Evolutionary conservation across 2,329 filamentous ascomycete genomes (phyloP).

Genomic region (Clonostachys sp.): DNA sequence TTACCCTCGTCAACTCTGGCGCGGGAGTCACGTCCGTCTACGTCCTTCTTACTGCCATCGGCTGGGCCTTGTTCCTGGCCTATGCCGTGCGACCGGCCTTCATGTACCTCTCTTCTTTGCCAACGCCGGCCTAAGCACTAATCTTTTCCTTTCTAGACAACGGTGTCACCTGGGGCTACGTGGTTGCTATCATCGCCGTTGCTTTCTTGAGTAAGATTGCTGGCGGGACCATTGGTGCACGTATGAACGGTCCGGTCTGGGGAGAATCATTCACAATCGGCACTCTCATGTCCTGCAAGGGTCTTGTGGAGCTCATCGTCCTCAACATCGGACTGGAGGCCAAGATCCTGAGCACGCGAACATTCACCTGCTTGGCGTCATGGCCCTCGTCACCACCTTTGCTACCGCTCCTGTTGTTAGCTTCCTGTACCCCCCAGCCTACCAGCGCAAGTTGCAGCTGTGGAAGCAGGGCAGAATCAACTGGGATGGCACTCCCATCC

Average conservation of each 20-base stretch:
- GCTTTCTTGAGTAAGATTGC: slow-evolving; percentile 84
- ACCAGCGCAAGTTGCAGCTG: slow-evolving; percentile 44
- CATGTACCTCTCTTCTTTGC: slow-evolving; percentile 88
- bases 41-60: slow-evolving; percentile 72
- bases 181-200: slow-evolving; percentile 74
- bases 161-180: slow-evolving; percentile 85
- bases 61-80: slow-evolving; percentile 71
- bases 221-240: slow-evolving; percentile 76
- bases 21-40: slow-evolving; percentile 79
- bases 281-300: slow-evolving; percentile 85
- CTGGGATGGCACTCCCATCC: slow-evolving; percentile 54
- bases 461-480: slow-evolving; percentile 83
- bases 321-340: slow-evolving; percentile 78
- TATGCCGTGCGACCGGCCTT: slow-evolving; percentile 71
- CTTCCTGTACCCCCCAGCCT: slow-evolving; percentile 66
- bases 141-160: slow-evolving; percentile 76
- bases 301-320: slow-evolving; percentile 92
- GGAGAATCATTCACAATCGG: slow-evolving; percentile 86
- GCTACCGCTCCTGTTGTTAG: slow-evolving; percentile 73
- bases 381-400: slow-evolving; percentile 86
- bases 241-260: slow-evolving; percentile 76
- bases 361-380: slow-evolving; percentile 92
- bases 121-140: slow-evolving; percentile 81
- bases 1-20: slow-evolving; percentile 85
- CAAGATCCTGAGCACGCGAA: slow-evolving; percentile 73